Percentiles rank a stretch among this genome's conserved stretches.
Conservation (phyloP, 352 stramenopile genomes). For the Pythium aristosporum region DNA sequence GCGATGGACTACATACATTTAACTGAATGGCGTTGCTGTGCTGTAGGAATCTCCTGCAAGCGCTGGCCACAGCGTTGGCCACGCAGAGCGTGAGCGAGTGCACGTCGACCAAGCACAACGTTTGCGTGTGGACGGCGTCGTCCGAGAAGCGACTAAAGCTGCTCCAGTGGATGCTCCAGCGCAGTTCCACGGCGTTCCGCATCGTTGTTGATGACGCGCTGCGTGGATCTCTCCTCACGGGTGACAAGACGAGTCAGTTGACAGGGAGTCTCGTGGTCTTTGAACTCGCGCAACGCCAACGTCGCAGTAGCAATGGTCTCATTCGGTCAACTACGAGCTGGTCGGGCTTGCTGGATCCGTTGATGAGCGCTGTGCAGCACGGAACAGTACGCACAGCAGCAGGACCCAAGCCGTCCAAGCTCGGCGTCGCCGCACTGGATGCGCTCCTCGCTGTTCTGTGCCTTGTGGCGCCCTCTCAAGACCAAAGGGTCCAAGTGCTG, state of each 20-base stretch:
- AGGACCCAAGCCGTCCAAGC: conserved; percentile 48
- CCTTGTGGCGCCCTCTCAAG: conserved; percentile 16
- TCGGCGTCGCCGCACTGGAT: conserved; percentile 54
- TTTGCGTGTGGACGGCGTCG: conserved; percentile 51
- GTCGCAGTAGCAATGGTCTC: not conserved
- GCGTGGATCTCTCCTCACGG: not conserved
- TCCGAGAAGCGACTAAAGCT: conserved; percentile 49
- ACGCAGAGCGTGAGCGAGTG: conserved; percentile 45
- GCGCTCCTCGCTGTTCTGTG: conserved; percentile 42
- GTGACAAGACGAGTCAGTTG: conserved; percentile 54
- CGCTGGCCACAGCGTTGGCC: conserved; percentile 40
- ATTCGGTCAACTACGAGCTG: not conserved
- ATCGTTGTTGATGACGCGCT: conserved; percentile 41
- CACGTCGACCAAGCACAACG: conserved; percentile 44
- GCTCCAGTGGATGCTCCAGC: conserved; percentile 51
- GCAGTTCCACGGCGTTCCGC: conserved; percentile 1
- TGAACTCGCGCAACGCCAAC: conserved; percentile 51
- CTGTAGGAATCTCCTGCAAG: conserved; percentile 43
- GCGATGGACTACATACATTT: not conserved
- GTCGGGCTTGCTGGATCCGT: conserved; percentile 1
- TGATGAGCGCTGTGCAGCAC: conserved; percentile 5
- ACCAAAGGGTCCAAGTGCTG: conserved; percentile 1
- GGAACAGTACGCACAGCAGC: conserved; percentile 15
- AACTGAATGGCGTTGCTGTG: not conserved
- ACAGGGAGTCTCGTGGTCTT: conserved; percentile 56